Percentiles rank a stretch among this genome's conserved stretches.
Conservation (phyloP, 2,329 filamentous ascomycete species). For the Penicillium crustosum region DNA sequence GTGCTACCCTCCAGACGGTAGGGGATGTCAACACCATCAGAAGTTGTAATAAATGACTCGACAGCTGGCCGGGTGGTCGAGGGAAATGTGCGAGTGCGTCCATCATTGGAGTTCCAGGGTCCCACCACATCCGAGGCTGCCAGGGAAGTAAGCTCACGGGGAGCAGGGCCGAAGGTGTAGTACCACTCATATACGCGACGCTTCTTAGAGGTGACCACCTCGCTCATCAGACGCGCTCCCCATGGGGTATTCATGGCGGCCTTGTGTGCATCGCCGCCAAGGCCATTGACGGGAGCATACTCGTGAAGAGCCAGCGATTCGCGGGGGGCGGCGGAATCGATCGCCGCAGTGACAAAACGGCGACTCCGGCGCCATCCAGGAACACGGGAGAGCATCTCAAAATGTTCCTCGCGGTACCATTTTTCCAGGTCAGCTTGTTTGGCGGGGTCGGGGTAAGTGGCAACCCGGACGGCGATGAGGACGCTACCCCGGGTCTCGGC, state of each 20-base stretch:
- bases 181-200: constrained; percentile 68
- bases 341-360: constrained; percentile 64
- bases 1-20: constrained; percentile 75
- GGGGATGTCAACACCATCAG: constrained; percentile 67
- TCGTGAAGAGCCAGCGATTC: constrained; percentile 71
- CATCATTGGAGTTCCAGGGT: constrained; percentile 57
- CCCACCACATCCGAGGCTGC: constrained; percentile 48
- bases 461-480: constrained; percentile 62
- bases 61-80: constrained; percentile 54
- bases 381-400: constrained; percentile 67
- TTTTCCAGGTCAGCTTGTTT: constrained; percentile 58
- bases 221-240: constrained; percentile 58
- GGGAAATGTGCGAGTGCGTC: constrained; percentile 54
- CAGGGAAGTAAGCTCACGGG: constrained; percentile 65
- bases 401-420: constrained; percentile 77
- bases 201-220: constrained; percentile 58
- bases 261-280: constrained; percentile 64
- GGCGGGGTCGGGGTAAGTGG: constrained; percentile 53
- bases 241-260: constrained; percentile 64
- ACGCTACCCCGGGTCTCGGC: constrained; percentile 55
- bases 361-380: constrained; percentile 77
- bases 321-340: constrained; percentile 57
- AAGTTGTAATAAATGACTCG: constrained; percentile 65
- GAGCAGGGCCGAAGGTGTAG: constrained; percentile 75
- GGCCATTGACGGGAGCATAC: constrained; percentile 65